A percentile compares a stretch with the other conserved stretches of the same genome.
These are phyloP conservation scores for Sanghuangporus sanghuang DNA, from an alignment of 1,284 basidiomycete species.

Conservation along the genomic window DNA sequence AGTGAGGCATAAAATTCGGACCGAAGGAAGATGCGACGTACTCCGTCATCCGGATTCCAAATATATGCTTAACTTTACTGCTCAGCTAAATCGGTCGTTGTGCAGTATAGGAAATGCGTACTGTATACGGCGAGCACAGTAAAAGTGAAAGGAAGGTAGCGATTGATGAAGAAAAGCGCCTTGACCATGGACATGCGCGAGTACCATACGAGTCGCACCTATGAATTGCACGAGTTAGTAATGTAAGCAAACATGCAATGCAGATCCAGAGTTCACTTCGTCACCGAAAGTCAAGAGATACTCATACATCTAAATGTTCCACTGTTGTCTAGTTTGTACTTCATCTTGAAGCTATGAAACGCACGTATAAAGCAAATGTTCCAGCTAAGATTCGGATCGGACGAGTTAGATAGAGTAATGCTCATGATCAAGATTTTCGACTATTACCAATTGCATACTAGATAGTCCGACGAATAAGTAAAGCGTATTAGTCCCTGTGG, in stretches of 20 bases:
- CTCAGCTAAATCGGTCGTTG: not conserved
- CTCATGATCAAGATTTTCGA: not conserved
- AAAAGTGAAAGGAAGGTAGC: conserved; percentile 8
- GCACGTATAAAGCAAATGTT: conserved; percentile 4
- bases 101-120: not conserved
- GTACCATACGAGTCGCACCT: conserved; percentile 10
- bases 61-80: not conserved
- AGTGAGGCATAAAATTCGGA: not conserved
- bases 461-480: not conserved
- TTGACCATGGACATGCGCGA: conserved; percentile 9
- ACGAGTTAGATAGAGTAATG: not conserved
- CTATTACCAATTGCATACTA: not conserved
- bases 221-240: not conserved
- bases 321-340: not conserved
- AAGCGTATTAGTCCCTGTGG: not conserved
- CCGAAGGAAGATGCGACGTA: not conserved
- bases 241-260: not conserved
- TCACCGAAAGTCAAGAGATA: conserved; percentile 2
- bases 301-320: conserved; percentile 1
- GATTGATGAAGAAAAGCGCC: conserved; percentile 11
- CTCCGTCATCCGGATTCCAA: not conserved
- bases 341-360: not conserved
- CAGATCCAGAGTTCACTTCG: not conserved
- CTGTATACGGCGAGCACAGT: not conserved
- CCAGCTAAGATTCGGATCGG: not conserved